These are phyloP conservation scores for Daldinia concentrica DNA, from an alignment of 495 filamentous ascomycete species.

Conservation along the genomic window DNA sequence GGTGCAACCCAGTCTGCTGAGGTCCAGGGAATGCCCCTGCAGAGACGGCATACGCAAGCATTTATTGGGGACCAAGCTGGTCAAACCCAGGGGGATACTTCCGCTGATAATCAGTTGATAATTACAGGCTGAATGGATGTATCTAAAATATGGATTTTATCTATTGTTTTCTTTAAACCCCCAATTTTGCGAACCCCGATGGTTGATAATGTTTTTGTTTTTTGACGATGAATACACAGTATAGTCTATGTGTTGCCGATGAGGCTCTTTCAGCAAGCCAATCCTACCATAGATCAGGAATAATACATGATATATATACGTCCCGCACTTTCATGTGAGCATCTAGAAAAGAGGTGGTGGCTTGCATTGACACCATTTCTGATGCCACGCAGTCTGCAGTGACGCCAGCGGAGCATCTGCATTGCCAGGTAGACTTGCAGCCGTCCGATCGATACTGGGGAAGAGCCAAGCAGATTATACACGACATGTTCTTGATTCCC, in stretches of 20 bases:
- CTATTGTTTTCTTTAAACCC: conserved; percentile 1
- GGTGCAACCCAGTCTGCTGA: conserved; percentile 30
- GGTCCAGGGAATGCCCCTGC: conserved; percentile 35
- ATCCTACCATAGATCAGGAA: conserved; percentile 23
- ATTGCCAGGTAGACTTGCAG: conserved; percentile 39
- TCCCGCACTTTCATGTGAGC: conserved; percentile 9
- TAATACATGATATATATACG: conserved; percentile 13
- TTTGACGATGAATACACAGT: background rate
- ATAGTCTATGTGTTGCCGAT: conserved; percentile 17
- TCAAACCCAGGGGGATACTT: conserved; percentile 28
- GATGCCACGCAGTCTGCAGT: conserved; percentile 40
- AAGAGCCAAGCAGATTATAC: conserved; percentile 5
- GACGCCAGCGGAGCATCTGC: conserved; percentile 36
- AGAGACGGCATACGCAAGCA: conserved; percentile 38
- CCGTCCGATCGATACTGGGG: conserved; percentile 36
- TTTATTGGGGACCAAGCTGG: conserved; percentile 27
- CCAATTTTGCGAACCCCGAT: background rate
- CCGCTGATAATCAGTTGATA: conserved; percentile 22
- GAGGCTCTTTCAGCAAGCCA: conserved; percentile 37
- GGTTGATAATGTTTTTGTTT: background rate
- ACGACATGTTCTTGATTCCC: background rate
- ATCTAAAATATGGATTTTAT: background rate
- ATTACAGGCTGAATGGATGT: background rate
- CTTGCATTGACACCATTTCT: conserved; percentile 36
- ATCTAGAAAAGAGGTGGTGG: conserved; percentile 22